A percentile compares a stretch with the other conserved stretches of the same genome.
Evolutionary conservation across 371 early-diverging fungal genomes (phyloP).

Genomic region (Syncephalastrum monosporum): DNA sequence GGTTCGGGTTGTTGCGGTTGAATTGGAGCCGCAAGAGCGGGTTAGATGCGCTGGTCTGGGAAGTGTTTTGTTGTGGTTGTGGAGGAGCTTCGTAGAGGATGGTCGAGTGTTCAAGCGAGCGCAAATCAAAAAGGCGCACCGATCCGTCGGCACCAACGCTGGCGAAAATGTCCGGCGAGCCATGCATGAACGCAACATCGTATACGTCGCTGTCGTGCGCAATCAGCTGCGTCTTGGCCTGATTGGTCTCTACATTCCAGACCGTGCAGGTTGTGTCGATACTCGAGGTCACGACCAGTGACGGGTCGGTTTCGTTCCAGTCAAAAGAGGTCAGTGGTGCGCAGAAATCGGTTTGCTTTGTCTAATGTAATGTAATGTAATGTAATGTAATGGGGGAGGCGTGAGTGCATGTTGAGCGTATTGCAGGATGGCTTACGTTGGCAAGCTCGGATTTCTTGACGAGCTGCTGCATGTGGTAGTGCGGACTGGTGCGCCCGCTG

Average conservation of each 20-base stretch:
- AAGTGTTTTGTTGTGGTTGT: conserved; percentile 19
- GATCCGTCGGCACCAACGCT: conserved; percentile 96
- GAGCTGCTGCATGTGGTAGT: conserved; percentile 38
- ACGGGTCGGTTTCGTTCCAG: conserved; percentile 90
- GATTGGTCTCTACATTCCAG: conserved; percentile 92
- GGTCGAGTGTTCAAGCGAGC: conserved; percentile 92
- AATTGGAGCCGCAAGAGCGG: conserved; percentile 85
- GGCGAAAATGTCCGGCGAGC: conserved; percentile 88
- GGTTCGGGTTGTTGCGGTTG: conserved; percentile 83
- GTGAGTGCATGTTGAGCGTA: neutral
- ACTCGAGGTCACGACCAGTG: conserved; percentile 84
- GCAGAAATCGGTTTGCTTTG: conserved; percentile 66
- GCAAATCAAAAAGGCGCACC: conserved; percentile 94
- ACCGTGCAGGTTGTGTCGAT: conserved; percentile 98
- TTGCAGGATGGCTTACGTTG: conserved; percentile 36
- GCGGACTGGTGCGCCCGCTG: conserved; percentile 18
- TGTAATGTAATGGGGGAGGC: no score
- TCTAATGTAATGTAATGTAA: no score
- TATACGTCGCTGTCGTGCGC: conserved; percentile 97
- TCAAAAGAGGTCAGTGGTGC: conserved; percentile 96
- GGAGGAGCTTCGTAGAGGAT: conserved; percentile 93
- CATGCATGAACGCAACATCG: conserved; percentile 90
- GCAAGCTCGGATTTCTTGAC: conserved; percentile 42
- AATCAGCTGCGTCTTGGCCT: conserved; percentile 96
- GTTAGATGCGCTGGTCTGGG: conserved; percentile 11